Percentiles rank a stretch among this genome's conserved stretches.
Evolutionary conservation across 1,284 basidiomycete genomes (phyloP).

Genomic region (Ustilago xerochloae): DNA sequence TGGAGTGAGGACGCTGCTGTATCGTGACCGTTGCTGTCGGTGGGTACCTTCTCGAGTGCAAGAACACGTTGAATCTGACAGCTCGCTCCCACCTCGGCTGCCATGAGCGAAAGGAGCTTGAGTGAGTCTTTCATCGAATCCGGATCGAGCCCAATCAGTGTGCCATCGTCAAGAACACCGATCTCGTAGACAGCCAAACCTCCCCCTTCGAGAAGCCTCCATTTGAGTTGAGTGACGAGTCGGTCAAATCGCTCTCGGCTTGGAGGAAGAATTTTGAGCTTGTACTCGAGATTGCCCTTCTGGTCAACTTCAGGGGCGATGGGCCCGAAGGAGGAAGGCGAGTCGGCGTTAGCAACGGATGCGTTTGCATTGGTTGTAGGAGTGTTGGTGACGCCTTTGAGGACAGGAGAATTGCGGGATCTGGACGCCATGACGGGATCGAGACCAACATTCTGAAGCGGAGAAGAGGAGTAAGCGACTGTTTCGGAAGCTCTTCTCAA

Average conservation of each 20-base stretch:
- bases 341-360: background rate
- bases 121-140: conserved; percentile 62
- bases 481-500: conserved; percentile 31
- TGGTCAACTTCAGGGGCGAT: conserved; percentile 64
- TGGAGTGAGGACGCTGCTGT: background rate
- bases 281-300: conserved; percentile 67
- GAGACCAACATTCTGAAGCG: conserved; percentile 27
- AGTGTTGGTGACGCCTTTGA: background rate
- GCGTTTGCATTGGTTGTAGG: background rate
- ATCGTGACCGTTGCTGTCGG: background rate
- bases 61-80: conserved; percentile 41
- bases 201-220: conserved; percentile 66
- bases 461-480: conserved; percentile 30
- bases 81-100: conserved; percentile 50
- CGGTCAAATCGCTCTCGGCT: conserved; percentile 62
- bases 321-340: conserved; percentile 33
- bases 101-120: conserved; percentile 58
- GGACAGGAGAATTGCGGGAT: conserved; percentile 25
- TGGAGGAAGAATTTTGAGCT: conserved; percentile 65
- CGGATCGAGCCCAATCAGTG: conserved; percentile 56
- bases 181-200: conserved; percentile 66
- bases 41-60: conserved; percentile 22
- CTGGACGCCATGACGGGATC: conserved; percentile 34
- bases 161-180: conserved; percentile 66
- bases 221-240: conserved; percentile 66